phyloP scores from a whole-genome alignment of 2,329 filamentous ascomycete species.

The Cladosporium sp. region DNA sequence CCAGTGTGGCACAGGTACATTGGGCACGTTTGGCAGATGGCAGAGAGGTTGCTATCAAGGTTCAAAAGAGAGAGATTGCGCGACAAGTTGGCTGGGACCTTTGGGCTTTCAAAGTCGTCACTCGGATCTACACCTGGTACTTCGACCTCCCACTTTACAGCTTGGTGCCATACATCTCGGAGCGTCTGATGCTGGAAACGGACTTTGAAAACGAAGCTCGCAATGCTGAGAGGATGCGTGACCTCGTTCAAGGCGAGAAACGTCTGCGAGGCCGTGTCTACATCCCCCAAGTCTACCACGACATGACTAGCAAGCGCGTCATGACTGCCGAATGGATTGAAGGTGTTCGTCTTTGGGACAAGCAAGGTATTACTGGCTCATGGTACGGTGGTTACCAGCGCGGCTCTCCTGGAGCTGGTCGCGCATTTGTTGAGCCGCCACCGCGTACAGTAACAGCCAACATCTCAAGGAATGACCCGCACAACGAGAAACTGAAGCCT shows the following conservation, averaged over 20 bases:
- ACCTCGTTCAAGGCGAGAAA: slow-evolving; percentile 72
- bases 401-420: slow-evolving; percentile 76
- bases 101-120: slow-evolving; percentile 91
- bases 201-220: slow-evolving; percentile 90
- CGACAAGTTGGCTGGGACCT: slow-evolving; percentile 92
- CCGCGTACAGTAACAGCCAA: slow-evolving; percentile 27
- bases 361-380: slow-evolving; percentile 70
- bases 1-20: slow-evolving; percentile 94
- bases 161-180: slow-evolving; percentile 87
- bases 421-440: slow-evolving; percentile 60
- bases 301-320: slow-evolving; percentile 78
- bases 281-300: slow-evolving; percentile 79
- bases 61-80: slow-evolving; percentile 92
- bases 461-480: slow-evolving; percentile 49
- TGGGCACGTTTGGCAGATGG: slow-evolving; percentile 87
- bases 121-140: slow-evolving; percentile 77
- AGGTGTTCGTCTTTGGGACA: slow-evolving; percentile 89
- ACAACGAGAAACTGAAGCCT: slow-evolving; percentile 70
- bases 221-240: slow-evolving; percentile 82
- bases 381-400: slow-evolving; percentile 78
- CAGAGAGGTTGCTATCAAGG: slow-evolving; percentile 89
- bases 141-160: slow-evolving; percentile 93
- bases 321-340: slow-evolving; percentile 99
- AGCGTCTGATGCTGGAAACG: slow-evolving; percentile 88
- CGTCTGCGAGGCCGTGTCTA: slow-evolving; percentile 79